Evolutionary conservation across 139 green algal species (phyloP).

Genomic region (Pleodorina starrii): DNA sequence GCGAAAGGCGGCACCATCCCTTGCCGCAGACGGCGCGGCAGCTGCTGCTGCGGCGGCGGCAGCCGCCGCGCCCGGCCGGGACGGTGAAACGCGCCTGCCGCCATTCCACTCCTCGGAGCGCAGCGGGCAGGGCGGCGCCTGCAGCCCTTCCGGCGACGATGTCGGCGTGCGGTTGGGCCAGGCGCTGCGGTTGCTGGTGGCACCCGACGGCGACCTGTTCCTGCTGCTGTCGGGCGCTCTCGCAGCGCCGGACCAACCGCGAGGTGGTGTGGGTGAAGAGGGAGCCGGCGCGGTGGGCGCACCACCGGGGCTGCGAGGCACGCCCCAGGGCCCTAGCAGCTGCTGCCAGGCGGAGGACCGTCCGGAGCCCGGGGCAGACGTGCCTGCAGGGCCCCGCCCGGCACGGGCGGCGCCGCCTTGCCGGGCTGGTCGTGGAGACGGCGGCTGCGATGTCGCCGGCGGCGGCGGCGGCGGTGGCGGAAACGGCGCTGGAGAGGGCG

Average conservation of each 20-base stretch:
- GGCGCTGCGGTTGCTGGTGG: conserved; percentile 9
- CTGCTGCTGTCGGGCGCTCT: conserved; percentile 10
- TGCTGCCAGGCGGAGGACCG: too few species aligned
- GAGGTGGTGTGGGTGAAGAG: too few species aligned
- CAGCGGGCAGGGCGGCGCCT: too few species aligned
- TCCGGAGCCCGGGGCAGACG: too few species aligned
- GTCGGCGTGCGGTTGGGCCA: not conserved
- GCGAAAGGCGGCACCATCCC: too few species aligned
- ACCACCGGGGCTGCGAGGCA: not conserved
- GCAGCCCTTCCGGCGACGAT: not conserved
- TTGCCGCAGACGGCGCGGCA: not conserved
- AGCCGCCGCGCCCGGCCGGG: not conserved
- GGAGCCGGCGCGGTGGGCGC: too few species aligned
- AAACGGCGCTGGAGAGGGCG: not conserved
- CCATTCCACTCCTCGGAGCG: too few species aligned
- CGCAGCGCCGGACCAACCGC: not conserved
- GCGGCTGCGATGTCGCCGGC: not conserved
- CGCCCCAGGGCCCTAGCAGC: not conserved
- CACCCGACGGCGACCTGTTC: not conserved
- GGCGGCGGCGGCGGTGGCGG: not conserved
- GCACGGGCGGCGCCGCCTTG: too few species aligned
- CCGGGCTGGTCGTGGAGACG: too few species aligned
- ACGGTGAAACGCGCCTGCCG: too few species aligned
- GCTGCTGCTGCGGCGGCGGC: not conserved
- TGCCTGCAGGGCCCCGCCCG: too few species aligned